Conservation (phyloP, 371 early-diverging fungal species). For the Syncephalastrum contaminatum region DNA sequence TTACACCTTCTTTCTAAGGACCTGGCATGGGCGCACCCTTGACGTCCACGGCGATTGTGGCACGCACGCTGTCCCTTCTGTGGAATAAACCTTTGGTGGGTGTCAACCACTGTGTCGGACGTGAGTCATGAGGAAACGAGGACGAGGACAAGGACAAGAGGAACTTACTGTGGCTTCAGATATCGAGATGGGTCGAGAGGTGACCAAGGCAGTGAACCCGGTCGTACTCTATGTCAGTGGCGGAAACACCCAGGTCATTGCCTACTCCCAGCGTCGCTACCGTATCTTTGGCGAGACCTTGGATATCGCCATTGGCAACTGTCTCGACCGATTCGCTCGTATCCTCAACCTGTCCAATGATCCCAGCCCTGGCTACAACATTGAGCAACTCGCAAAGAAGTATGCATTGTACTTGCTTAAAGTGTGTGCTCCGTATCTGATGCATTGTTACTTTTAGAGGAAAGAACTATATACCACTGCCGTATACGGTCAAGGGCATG, state of each 20-base stretch:
- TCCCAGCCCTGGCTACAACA: slow-evolving; percentile 98
- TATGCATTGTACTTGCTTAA: slow-evolving; percentile 23
- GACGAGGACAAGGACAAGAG: background rate
- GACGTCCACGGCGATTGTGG: slow-evolving; percentile 90
- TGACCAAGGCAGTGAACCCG: slow-evolving; percentile 96
- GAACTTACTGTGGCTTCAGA: slow-evolving; percentile 44
- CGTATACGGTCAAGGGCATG: slow-evolving; percentile 99
- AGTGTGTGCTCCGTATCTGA: background rate
- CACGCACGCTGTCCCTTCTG: slow-evolving; percentile 90
- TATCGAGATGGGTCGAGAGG: slow-evolving; percentile 99
- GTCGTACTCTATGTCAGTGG: slow-evolving; percentile 99
- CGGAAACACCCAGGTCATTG: slow-evolving; percentile 99
- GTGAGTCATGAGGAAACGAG: slow-evolving; percentile 35
- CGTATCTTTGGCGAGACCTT: slow-evolving; percentile 99
- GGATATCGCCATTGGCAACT: slow-evolving; percentile 99
- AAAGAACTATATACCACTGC: slow-evolving; percentile 85
- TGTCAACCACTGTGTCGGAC: slow-evolving; percentile 99
- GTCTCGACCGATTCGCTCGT: slow-evolving; percentile 98
- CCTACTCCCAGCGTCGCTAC: slow-evolving; percentile 92
- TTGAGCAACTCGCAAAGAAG: slow-evolving; percentile 95
- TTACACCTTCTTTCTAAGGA: slow-evolving; percentile 44
- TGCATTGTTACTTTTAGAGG: slow-evolving; percentile 58
- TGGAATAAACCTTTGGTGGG: slow-evolving; percentile 96
- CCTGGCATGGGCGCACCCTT: slow-evolving; percentile 99
- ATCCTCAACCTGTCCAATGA: slow-evolving; percentile 93